Evolutionary conservation across 2,329 filamentous ascomycete genomes (phyloP).

Genomic region (Fusarium keratoplasticum): DNA sequence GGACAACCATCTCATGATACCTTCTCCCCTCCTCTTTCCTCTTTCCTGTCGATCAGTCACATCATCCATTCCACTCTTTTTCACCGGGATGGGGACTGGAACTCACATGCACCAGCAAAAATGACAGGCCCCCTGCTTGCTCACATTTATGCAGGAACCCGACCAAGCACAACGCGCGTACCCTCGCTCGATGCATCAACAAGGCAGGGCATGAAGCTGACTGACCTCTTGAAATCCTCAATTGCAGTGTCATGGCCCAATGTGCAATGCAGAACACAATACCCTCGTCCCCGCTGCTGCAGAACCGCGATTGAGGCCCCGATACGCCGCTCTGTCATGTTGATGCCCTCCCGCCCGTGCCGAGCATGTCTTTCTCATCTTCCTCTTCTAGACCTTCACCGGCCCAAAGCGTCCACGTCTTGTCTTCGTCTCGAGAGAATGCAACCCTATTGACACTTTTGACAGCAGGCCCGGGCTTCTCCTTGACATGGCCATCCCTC

Average conservation of each 20-base stretch:
- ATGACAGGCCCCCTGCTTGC: slow-evolving; percentile 34
- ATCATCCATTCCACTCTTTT: slow-evolving; percentile 4
- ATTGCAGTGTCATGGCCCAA: slow-evolving; percentile 1
- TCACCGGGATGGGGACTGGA: slow-evolving; percentile 12
- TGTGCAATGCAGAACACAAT: background rate
- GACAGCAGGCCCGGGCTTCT: slow-evolving; percentile 28
- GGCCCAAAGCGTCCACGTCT: background rate
- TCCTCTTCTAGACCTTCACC: background rate
- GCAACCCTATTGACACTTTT: slow-evolving; percentile 25
- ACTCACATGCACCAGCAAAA: slow-evolving; percentile 14
- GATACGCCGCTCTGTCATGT: background rate
- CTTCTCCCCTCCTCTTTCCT: slow-evolving; percentile 5
- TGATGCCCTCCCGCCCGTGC: background rate
- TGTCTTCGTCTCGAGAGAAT: background rate
- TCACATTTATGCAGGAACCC: slow-evolving; percentile 44
- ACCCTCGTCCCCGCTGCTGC: background rate
- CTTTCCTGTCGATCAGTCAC: slow-evolving; percentile 20
- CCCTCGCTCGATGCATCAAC: slow-evolving; percentile 5
- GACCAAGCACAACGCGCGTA: slow-evolving; percentile 22
- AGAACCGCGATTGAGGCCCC: slow-evolving; percentile 15
- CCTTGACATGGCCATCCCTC: slow-evolving; percentile 3
- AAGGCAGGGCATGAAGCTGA: background rate
- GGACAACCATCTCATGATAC: slow-evolving; percentile 8
- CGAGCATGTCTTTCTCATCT: background rate
- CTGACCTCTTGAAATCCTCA: slow-evolving; percentile 1